A percentile compares a stretch with the other conserved stretches of the same genome.
These are phyloP conservation scores for Lipomyces japonicus DNA, from an alignment of 805 yeast genomes.

Conservation along the genomic window DNA sequence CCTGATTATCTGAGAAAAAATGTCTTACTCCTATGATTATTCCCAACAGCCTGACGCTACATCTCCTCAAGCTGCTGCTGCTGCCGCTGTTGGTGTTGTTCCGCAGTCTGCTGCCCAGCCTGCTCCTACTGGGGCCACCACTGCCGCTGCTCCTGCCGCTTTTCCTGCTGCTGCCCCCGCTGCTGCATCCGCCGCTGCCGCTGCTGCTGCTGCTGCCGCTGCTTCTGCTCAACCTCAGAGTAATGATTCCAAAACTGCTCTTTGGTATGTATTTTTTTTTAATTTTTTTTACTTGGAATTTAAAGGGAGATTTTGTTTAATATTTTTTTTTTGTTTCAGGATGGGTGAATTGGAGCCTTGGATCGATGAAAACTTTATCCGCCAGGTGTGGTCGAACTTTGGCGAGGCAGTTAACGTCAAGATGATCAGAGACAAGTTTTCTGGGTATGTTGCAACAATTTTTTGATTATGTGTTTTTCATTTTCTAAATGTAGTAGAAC, in stretches of 20 bases:
- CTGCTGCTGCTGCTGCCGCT: no score
- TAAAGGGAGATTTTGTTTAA: background rate
- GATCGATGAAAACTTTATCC: slow-evolving; percentile 71
- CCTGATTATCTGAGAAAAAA: background rate
- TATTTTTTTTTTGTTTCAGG: slow-evolving; percentile 17
- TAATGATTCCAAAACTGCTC: slow-evolving; percentile 35
- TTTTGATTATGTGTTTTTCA: background rate
- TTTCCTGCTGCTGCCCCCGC: slow-evolving; percentile 21
- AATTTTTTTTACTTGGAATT: background rate
- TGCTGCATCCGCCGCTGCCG: slow-evolving; percentile 14
- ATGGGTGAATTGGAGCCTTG: slow-evolving; percentile 86
- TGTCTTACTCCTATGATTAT: slow-evolving; percentile 30
- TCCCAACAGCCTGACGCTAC: slow-evolving; percentile 26
- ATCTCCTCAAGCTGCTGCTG: slow-evolving; percentile 23
- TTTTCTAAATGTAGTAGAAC: slow-evolving; percentile 26
- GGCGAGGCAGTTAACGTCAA: slow-evolving; percentile 68
- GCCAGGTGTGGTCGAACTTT: slow-evolving; percentile 62
- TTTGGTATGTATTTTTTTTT: slow-evolving; percentile 32
- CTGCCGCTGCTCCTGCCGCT: slow-evolving; percentile 19
- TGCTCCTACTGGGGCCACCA: slow-evolving; percentile 23
- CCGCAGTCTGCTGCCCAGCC: slow-evolving; percentile 9
- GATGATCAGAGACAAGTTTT: slow-evolving; percentile 62
- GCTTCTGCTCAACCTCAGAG: no score
- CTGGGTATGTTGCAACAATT: slow-evolving; percentile 30
- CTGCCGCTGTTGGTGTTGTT: slow-evolving; percentile 10